Evolutionary conservation across 257 asterid genomes (phyloP), one percentile per base, ranked within the genome.

Genomic region (Nicotiana attenuata): DNA sequence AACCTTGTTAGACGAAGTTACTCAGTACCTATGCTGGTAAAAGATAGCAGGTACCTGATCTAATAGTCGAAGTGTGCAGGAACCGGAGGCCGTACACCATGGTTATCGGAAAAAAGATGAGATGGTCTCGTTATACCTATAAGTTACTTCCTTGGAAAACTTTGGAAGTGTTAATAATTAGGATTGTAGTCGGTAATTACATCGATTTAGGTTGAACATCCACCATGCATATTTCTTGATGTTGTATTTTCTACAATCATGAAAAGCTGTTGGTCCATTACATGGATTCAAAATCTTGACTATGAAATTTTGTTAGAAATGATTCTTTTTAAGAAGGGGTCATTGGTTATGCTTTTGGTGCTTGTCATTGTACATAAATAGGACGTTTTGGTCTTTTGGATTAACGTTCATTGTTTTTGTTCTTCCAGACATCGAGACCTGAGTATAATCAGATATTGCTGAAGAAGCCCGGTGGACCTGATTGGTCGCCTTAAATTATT

Each of bases 391-490:
- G n/a, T n/a, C n/a, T n/a, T n/a, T n/a, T n/a, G 45, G 4, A 17
- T 59, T 24, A 59, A 52, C 57, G 53, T n/a, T 16, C 29, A 13
- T 16, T 19, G 20, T 78, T 24, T 19, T 83, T 26, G 76, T 60
- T 80, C 67, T 31, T 52, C 82, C 92, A 95, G 99, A 92, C 97
- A 68, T 90, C 98, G 78, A 93, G 98, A 82, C 98, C 99, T 1
- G 98, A 93, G 83, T 95, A 95, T 68, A 95, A 95, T 57, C 97
- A 93, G 61, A 84, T 95, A 83, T 92, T 91, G 52, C 92, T 92
- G 88, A 95, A 90, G 97, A 95, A 93, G 86, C 89, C 97, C 14
- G 98, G 97, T 86, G 96, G 91, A 85, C 85, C 87, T 78, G 93
- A 91, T 84, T 91, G 96, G 97, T 93, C 94, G 93, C 89, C 92